Percentiles rank a stretch among this genome's conserved stretches.
Conservation (phyloP, 352 stramenopile genomes). For the Pseudoperonospora humuli region DNA sequence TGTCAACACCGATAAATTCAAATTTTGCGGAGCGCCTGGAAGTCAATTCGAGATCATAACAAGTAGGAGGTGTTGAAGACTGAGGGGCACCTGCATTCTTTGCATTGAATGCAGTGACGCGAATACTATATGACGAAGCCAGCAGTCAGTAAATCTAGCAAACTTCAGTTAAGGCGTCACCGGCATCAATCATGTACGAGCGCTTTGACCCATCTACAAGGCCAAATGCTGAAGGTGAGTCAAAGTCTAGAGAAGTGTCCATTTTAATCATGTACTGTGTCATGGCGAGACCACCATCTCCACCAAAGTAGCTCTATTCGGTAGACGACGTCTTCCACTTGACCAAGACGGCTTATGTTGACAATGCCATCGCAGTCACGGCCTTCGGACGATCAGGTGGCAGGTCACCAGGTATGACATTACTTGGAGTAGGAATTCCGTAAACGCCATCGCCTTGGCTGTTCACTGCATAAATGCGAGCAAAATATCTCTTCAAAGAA, state of each 20-base stretch:
- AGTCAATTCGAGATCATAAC: conserved; percentile 53
- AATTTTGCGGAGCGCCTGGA: conserved; percentile 47
- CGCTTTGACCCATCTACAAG: conserved; percentile 39
- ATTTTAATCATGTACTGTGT: conserved; percentile 96
- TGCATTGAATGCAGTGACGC: conserved; percentile 72
- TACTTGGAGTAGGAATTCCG: conserved; percentile 36
- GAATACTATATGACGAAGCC: conserved; percentile 75
- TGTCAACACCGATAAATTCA: conserved; percentile 44
- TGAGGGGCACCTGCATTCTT: conserved; percentile 50
- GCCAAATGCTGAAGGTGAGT: conserved; percentile 75
- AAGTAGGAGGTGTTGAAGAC: conserved; percentile 30
- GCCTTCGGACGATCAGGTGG: conserved; percentile 69
- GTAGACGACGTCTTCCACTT: conserved; percentile 83
- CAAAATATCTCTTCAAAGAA: conserved; percentile 64
- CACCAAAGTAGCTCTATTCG: conserved; percentile 82
- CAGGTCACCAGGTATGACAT: conserved; percentile 49
- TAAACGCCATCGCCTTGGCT: conserved; percentile 67
- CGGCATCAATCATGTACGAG: conserved; percentile 87
- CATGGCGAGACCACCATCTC: conserved; percentile 87
- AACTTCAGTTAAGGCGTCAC: conserved; percentile 91
- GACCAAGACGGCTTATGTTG: conserved; percentile 87
- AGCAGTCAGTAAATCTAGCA: conserved; percentile 64
- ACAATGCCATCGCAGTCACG: conserved; percentile 64
- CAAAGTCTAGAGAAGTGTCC: conserved; percentile 85
- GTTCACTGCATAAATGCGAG: conserved; percentile 90